A percentile compares a stretch with the other conserved stretches of the same genome.
Conservation (phyloP, 345 rosid species). For the Rhodomyrtus tomentosa region DNA sequence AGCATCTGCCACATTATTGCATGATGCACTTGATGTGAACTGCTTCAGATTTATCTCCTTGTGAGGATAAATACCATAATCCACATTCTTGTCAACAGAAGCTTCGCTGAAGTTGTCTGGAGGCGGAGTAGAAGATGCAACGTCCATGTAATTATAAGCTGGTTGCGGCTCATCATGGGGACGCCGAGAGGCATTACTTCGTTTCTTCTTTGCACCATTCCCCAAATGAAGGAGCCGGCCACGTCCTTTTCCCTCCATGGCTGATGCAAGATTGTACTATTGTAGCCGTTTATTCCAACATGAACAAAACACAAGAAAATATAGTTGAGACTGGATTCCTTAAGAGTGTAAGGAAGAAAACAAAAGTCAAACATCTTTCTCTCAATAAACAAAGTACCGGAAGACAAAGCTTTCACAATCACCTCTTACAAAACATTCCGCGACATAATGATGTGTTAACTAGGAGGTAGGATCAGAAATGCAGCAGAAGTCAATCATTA, state of each 20-base stretch:
- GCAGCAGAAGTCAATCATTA: neutral
- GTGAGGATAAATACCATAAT: neutral
- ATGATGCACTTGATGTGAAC: neutral
- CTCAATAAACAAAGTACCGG: neutral
- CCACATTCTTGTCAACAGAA: neutral
- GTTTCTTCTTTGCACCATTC: neutral
- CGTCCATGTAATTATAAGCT: neutral
- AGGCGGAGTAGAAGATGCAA: neutral
- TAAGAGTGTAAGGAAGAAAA: neutral
- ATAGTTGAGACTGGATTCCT: neutral
- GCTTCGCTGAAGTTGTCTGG: neutral
- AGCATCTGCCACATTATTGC: neutral
- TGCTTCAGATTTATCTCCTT: neutral
- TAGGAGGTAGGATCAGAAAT: neutral
- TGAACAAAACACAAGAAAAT: neutral
- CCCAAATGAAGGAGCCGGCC: neutral
- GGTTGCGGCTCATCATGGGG: neutral
- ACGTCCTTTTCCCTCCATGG: neutral
- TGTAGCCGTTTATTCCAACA: neutral
- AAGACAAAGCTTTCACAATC: neutral
- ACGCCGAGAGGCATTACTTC: neutral
- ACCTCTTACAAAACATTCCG: neutral
- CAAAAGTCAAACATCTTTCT: neutral
- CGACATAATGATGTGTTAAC: neutral
- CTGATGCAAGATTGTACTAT: neutral